phyloP scores from a whole-genome alignment of 306 rosid species.

The Bauhinia variegata region DNA sequence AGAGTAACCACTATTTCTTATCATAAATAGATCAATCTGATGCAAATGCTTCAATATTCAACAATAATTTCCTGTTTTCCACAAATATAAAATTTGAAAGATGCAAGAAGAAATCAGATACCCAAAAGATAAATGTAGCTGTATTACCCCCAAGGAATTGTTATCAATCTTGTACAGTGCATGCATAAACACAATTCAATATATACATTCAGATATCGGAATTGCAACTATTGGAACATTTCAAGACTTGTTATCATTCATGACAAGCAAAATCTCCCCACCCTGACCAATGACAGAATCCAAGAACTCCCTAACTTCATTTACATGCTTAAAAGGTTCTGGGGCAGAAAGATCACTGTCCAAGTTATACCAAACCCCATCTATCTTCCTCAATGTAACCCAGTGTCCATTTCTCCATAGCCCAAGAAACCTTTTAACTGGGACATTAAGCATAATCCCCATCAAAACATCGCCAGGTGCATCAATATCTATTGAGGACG shows the following conservation, averaged over 20 bases:
- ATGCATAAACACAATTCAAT: not conserved
- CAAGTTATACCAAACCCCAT: constrained; percentile 77
- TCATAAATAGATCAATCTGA: constrained; percentile 25
- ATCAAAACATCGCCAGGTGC: constrained; percentile 64
- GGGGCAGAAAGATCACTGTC: constrained; percentile 82
- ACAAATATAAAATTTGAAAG: constrained; percentile 6
- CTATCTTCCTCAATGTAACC: constrained; percentile 72
- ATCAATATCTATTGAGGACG: constrained; percentile 67
- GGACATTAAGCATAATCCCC: constrained; percentile 81
- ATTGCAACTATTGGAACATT: not conserved
- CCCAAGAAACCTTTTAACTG: constrained; percentile 68
- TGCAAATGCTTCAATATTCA: constrained; percentile 12
- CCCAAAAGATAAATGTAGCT: not conserved
- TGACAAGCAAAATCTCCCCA: constrained; percentile 85
- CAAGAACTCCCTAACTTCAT: constrained; percentile 61
- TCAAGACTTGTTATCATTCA: constrained; percentile 54
- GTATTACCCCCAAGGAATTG: constrained; percentile 22
- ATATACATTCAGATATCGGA: not conserved
- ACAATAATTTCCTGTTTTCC: constrained; percentile 3
- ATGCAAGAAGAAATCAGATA: constrained; percentile 8
- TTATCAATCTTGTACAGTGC: constrained; percentile 30
- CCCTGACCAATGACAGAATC: constrained; percentile 56
- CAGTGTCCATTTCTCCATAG: constrained; percentile 87
- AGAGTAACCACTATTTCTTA: not conserved
- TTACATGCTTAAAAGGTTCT: constrained; percentile 51